These are phyloP conservation scores for Alisma plantagoaquatica DNA, from an alignment of 106 monocot species.

Conservation along the genomic window DNA sequence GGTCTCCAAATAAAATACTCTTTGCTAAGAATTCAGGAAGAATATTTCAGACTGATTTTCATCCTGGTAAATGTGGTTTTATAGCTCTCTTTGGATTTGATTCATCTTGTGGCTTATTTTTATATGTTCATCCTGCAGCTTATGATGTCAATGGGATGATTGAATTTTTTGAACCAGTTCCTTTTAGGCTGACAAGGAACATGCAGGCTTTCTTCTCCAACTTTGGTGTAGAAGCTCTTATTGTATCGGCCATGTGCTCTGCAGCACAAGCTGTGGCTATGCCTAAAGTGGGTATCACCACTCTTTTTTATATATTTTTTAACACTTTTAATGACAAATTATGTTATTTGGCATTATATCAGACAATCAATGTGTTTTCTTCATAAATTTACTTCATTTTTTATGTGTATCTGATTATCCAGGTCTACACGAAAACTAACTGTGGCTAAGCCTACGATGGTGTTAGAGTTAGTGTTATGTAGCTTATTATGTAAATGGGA, in stretches of 20 bases:
- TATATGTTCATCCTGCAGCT: conserved; percentile 33
- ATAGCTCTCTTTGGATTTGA: neutral
- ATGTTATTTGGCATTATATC: too few relatives aligned
- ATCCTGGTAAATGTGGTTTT: conserved; percentile 51
- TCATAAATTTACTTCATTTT: too few relatives aligned
- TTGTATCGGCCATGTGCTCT: conserved; percentile 93
- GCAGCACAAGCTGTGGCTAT: conserved; percentile 87
- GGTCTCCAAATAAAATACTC: conserved; percentile 88
- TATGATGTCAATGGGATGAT: conserved; percentile 97
- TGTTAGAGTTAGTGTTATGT: too few relatives aligned
- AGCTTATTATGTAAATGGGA: too few relatives aligned
- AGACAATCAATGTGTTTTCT: too few relatives aligned
- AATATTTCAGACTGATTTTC: conserved; percentile 96
- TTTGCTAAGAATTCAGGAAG: conserved; percentile 99
- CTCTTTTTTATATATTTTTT: too few relatives aligned
- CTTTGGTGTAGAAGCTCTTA: conserved; percentile 96
- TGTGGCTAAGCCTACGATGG: too few relatives aligned
- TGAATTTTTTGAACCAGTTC: conserved; percentile 95
- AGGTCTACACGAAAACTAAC: too few relatives aligned
- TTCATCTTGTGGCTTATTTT: neutral
- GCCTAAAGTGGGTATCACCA: conserved; percentile 64
- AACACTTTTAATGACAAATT: too few relatives aligned
- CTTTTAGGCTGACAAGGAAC: conserved; percentile 91
- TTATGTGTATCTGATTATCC: too few relatives aligned
- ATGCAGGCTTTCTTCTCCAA: conserved; percentile 96